Conservation (phyloP, 352 stramenopile species). For the Globisporangium lucens region DNA sequence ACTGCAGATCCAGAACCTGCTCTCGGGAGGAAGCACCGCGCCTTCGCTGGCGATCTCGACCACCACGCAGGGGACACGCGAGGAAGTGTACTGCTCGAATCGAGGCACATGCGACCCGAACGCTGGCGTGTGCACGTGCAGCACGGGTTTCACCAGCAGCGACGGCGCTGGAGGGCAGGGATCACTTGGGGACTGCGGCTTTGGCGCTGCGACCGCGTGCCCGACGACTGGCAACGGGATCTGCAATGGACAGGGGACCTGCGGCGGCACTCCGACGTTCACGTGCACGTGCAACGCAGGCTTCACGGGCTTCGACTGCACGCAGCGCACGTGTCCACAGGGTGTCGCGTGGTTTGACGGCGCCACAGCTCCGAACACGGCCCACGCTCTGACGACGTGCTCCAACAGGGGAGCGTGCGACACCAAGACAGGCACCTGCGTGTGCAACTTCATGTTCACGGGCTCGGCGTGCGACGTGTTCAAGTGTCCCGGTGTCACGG, state of each 20-base stretch:
- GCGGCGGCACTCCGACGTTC: constrained; percentile 38
- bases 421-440: constrained; percentile 47
- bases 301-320: constrained; percentile 58
- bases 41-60: constrained; percentile 19
- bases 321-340: constrained; percentile 43
- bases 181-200: constrained; percentile 49
- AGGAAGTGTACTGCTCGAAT: constrained; percentile 85
- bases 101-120: constrained; percentile 55
- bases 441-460: constrained; percentile 68
- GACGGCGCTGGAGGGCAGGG: constrained; percentile 40
- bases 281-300: constrained; percentile 61
- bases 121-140: constrained; percentile 72
- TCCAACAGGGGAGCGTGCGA: constrained; percentile 62
- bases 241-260: constrained; percentile 51
- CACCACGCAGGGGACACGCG: constrained; percentile 36
- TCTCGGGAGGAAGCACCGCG: constrained; percentile 23
- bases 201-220: constrained; percentile 27
- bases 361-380: constrained; percentile 42
- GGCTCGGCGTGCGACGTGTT: constrained; percentile 74
- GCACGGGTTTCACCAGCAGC: constrained; percentile 53
- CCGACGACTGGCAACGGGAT: constrained; percentile 28
- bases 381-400: constrained; percentile 44
- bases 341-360: constrained; percentile 69
- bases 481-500: constrained; percentile 33
- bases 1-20: constrained; percentile 45